Evolutionary conservation across 768 basidiomycete genomes (phyloP).

Genomic region (Candolleomyces efflorescens): DNA sequence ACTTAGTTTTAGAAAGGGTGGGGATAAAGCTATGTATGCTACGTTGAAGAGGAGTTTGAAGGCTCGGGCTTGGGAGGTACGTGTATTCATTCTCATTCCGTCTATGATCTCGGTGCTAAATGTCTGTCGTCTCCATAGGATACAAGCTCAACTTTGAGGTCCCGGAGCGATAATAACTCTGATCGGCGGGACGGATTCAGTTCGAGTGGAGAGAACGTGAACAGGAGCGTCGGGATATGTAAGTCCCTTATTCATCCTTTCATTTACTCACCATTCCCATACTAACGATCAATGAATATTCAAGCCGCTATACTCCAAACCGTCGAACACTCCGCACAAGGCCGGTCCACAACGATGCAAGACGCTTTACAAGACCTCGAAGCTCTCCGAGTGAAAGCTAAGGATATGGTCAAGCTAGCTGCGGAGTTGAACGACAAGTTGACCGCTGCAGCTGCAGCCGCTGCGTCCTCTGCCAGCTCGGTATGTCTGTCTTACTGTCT

Average conservation of each 20-base stretch:
- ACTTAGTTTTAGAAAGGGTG: constrained; percentile 89
- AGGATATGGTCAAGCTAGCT: constrained; percentile 89
- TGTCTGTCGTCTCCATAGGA: too few relatives aligned
- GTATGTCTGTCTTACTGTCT: constrained; percentile 23
- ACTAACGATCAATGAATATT: neutral
- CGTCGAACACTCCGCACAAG: constrained; percentile 65
- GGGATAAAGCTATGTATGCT: constrained; percentile 79
- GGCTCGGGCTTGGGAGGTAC: constrained; percentile 73
- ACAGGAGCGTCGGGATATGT: constrained; percentile 13
- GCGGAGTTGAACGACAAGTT: constrained; percentile 83
- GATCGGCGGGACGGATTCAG: neutral
- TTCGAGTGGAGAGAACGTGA: neutral
- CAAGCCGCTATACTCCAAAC: constrained; percentile 81
- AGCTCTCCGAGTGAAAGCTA: constrained; percentile 84
- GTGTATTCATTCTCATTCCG: neutral
- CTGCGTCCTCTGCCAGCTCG: constrained; percentile 17
- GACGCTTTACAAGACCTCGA: constrained; percentile 86
- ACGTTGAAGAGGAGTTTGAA: constrained; percentile 67
- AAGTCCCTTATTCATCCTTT: neutral
- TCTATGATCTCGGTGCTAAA: too few relatives aligned
- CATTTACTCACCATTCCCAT: constrained; percentile 5
- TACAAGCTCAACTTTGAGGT: too few relatives aligned
- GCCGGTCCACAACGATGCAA: constrained; percentile 59
- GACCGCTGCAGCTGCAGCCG: constrained; percentile 33
- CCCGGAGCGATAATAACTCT: too few relatives aligned